Conservation (phyloP, 208 protist genomes). For the Leishmania major region DNA sequence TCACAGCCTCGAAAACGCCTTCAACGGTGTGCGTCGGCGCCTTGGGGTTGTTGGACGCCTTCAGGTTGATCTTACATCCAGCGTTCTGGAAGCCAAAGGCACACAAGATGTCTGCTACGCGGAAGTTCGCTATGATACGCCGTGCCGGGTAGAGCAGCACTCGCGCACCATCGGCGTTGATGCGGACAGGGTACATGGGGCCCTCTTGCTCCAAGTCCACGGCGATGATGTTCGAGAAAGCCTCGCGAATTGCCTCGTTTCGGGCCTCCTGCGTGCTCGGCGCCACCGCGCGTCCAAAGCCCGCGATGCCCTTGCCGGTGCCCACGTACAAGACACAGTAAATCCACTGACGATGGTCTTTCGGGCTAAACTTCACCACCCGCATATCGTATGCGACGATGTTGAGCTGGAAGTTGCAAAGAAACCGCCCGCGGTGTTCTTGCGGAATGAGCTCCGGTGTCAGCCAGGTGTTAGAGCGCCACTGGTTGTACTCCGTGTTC, state of each 20-base stretch:
- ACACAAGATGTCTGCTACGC: conserved; percentile 92
- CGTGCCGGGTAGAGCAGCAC: conserved; percentile 89
- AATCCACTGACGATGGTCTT: conserved; percentile 94
- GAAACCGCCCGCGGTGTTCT: conserved; percentile 92
- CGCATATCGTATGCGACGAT: conserved; percentile 93
- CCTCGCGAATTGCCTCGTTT: conserved; percentile 90
- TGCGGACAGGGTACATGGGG: conserved; percentile 91
- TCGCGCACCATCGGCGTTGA: conserved; percentile 90
- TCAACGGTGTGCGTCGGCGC: conserved; percentile 92
- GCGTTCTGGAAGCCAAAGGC: conserved; percentile 94
- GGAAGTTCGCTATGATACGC: conserved; percentile 92
- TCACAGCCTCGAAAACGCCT: conserved; percentile 91
- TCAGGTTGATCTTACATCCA: conserved; percentile 86
- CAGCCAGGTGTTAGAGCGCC: conserved; percentile 93
- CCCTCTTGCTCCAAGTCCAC: conserved; percentile 94
- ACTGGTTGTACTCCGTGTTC: conserved; percentile 95
- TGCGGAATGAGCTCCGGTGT: conserved; percentile 92
- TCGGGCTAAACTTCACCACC: conserved; percentile 93
- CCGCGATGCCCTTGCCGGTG: conserved; percentile 91
- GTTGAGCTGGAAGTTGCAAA: conserved; percentile 95
- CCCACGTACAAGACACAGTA: conserved; percentile 93
- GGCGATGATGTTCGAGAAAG: conserved; percentile 92
- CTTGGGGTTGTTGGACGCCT: conserved; percentile 82
- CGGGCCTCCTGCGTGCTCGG: conserved; percentile 91
- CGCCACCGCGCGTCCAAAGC: conserved; percentile 89